A percentile compares a stretch with the other conserved stretches of the same genome.
phyloP scores from a whole-genome alignment of 1,139 yeast genomes.

The Debaryomyces nepalensis region DNA sequence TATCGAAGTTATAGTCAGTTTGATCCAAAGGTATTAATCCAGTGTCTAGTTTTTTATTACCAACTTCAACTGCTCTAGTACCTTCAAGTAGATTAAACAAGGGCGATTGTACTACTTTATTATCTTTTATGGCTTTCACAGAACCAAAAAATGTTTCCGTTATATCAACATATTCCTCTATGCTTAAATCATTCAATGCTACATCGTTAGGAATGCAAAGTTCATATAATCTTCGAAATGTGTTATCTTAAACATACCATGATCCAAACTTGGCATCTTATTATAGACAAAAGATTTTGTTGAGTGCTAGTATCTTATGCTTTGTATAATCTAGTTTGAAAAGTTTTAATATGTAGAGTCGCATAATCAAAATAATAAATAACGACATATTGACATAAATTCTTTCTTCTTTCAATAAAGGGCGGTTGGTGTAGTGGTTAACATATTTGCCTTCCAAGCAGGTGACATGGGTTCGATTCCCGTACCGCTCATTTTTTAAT shows the following conservation, averaged over 20 bases:
- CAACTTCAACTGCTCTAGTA: conserved; percentile 71
- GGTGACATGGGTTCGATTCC: conserved; percentile 81
- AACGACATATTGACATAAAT: background rate
- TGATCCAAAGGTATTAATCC: conserved; percentile 50
- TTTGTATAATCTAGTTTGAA: background rate
- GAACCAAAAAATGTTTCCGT: conserved; percentile 44
- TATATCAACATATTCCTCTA: conserved; percentile 43
- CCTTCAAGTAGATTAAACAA: conserved; percentile 69
- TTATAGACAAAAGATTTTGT: background rate
- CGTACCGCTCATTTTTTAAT: conserved; percentile 63
- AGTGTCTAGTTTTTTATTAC: conserved; percentile 67
- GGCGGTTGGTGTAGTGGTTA: conserved; percentile 58
- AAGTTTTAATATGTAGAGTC: conserved; percentile 2
- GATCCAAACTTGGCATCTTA: conserved; percentile 8
- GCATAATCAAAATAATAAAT: background rate
- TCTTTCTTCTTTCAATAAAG: conserved; percentile 18
- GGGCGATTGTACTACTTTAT: conserved; percentile 55
- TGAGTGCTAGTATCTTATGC: background rate
- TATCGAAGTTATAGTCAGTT: conserved; percentile 47
- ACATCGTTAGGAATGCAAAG: conserved; percentile 3
- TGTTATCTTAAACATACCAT: too few species aligned
- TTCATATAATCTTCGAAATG: too few species aligned
- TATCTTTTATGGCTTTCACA: conserved; percentile 34
- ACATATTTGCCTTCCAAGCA: conserved; percentile 73
- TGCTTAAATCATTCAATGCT: conserved; percentile 11